Conservation (phyloP, 306 rosid genomes). For the Dalbergia cultrata region DNA sequence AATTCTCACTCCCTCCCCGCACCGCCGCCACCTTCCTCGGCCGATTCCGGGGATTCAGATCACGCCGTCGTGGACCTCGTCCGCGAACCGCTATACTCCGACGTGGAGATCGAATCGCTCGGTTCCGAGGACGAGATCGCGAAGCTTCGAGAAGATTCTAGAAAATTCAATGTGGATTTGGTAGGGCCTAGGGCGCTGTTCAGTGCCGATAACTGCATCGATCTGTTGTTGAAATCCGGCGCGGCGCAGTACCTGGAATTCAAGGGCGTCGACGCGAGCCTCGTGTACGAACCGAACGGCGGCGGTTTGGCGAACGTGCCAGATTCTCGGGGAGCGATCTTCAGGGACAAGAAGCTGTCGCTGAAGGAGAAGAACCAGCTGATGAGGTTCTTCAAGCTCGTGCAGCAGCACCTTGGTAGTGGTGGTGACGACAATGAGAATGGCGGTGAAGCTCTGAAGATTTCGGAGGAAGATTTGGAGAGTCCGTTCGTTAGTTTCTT, state of each 20-base stretch:
- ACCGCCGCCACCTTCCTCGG: not conserved
- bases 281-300: conserved; percentile 59
- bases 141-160: conserved; percentile 54
- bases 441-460: conserved; percentile 47
- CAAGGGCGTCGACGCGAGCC: conserved; percentile 76
- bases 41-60: conserved; percentile 34
- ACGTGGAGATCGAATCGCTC: conserved; percentile 51
- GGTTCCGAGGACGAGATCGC: conserved; percentile 51
- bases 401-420: conserved; percentile 74
- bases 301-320: conserved; percentile 71
- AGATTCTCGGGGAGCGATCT: conserved; percentile 90
- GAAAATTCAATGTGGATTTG: conserved; percentile 73
- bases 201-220: conserved; percentile 65
- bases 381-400: conserved; percentile 90
- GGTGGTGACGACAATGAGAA: conserved; percentile 41
- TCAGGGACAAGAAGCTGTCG: conserved; percentile 76
- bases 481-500: conserved; percentile 73
- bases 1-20: conserved; percentile 50
- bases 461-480: conserved; percentile 84
- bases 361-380: conserved; percentile 82
- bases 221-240: conserved; percentile 68
- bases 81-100: conserved; percentile 51
- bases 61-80: conserved; percentile 52
- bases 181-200: conserved; percentile 80
- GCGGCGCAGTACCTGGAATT: conserved; percentile 73